phyloP scores from a whole-genome alignment of 23 red algal species.

The Agarophyton chilense region DNA sequence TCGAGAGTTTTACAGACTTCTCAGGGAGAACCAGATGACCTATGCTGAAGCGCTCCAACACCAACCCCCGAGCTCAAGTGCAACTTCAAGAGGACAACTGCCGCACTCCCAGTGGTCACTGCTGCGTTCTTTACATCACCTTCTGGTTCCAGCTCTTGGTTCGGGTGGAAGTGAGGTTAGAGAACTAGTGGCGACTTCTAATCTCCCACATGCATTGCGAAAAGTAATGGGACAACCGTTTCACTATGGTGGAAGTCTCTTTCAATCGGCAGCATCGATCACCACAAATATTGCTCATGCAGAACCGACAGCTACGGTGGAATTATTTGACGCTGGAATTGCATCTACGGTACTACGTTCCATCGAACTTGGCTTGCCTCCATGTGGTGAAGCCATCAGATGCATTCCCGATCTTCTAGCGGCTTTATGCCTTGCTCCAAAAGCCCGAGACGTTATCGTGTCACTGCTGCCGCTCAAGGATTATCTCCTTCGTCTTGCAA shows the following conservation, averaged over 20 bases:
- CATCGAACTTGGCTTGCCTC: slow-evolving; percentile 66
- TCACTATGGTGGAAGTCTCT: slow-evolving; percentile 81
- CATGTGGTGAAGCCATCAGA: slow-evolving; percentile 75
- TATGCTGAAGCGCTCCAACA: slow-evolving; percentile 46
- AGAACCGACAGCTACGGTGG: slow-evolving; percentile 78
- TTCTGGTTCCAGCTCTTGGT: slow-evolving; percentile 57
- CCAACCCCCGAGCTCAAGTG: slow-evolving; percentile 59
- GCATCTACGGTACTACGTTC: slow-evolving; percentile 67
- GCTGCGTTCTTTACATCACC: slow-evolving; percentile 59
- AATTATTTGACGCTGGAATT: slow-evolving; percentile 72
- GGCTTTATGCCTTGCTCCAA: slow-evolving; percentile 76
- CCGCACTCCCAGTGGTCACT: slow-evolving; percentile 74
- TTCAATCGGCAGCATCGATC: slow-evolving; percentile 70
- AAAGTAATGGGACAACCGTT: slow-evolving; percentile 79
- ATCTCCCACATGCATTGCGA: slow-evolving; percentile 58
- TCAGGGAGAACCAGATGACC: slow-evolving; percentile 52
- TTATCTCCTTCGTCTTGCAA: slow-evolving; percentile 72
- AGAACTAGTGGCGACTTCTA: slow-evolving; percentile 64
- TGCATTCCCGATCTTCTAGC: slow-evolving; percentile 79
- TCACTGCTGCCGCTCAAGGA: slow-evolving; percentile 29
- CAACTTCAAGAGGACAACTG: slow-evolving; percentile 69
- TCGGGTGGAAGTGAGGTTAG: slow-evolving; percentile 61
- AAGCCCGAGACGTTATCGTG: slow-evolving; percentile 57
- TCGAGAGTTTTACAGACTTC: slow-evolving; percentile 54
- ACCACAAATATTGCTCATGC: slow-evolving; percentile 86